Conservation (phyloP, 192 early-diverging fungal genomes). For the Coemansia sp. region DNA sequence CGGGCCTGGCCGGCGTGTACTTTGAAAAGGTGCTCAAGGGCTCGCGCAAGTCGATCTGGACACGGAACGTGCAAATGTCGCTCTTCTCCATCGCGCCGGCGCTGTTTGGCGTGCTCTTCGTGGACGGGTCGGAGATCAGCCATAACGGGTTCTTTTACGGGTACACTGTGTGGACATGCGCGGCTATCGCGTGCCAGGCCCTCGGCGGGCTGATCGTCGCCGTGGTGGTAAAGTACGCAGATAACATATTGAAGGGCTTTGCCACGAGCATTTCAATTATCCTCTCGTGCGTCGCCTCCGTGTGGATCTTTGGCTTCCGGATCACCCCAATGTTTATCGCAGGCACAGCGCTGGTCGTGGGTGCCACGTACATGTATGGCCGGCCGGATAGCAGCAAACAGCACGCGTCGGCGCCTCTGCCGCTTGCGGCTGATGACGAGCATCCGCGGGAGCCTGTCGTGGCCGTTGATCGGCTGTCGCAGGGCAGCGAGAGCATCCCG, state of each 20-base stretch:
- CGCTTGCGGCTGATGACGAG: background rate
- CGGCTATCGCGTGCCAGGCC: conserved; percentile 85
- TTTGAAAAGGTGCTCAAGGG: conserved; percentile 99
- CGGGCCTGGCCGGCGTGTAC: conserved; percentile 95
- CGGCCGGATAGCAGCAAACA: background rate
- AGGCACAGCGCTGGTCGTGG: conserved; percentile 73
- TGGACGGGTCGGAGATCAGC: conserved; percentile 70
- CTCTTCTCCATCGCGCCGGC: conserved; percentile 80
- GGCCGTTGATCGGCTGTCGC: background rate
- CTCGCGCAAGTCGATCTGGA: conserved; percentile 77
- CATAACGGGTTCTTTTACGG: conserved; percentile 89
- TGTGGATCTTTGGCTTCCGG: conserved; percentile 80
- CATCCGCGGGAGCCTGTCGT: background rate
- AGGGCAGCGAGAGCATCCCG: background rate
- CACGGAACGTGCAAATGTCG: conserved; percentile 91
- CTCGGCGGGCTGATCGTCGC: conserved; percentile 93
- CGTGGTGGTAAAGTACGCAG: conserved; percentile 95
- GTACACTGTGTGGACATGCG: conserved; percentile 78
- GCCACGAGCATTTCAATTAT: conserved; percentile 96
- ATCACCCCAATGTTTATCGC: conserved; percentile 69
- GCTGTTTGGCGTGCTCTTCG: conserved; percentile 70
- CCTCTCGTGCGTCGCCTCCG: conserved; percentile 79
- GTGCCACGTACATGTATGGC: conserved; percentile 76
- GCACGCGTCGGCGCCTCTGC: background rate
- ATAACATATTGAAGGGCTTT: conserved; percentile 99